Conservation (phyloP, 2,329 filamentous ascomycete species). For the Aureobasidium sp. region DNA sequence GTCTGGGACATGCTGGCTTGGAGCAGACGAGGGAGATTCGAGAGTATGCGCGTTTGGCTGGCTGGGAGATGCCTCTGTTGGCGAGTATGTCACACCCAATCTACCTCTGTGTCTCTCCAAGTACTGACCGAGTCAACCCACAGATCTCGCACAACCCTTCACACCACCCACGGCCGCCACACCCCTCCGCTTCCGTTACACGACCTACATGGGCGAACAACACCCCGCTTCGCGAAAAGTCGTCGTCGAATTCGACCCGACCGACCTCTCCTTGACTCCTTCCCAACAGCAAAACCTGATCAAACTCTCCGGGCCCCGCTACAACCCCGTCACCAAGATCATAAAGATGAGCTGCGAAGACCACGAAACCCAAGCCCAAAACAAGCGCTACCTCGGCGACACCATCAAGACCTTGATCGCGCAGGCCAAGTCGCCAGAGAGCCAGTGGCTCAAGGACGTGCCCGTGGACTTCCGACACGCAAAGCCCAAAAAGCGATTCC, state of each 20-base stretch:
- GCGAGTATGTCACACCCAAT: slow-evolving; percentile 52
- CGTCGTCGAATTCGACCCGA: slow-evolving; percentile 77
- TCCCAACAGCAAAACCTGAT: slow-evolving; percentile 71
- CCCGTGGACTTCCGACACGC: slow-evolving; percentile 86
- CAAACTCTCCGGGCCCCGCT: slow-evolving; percentile 79
- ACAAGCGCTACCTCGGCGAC: slow-evolving; percentile 89
- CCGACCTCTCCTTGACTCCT: slow-evolving; percentile 62
- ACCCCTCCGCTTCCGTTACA: slow-evolving; percentile 90
- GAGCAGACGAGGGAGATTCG: slow-evolving; percentile 82
- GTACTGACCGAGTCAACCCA: slow-evolving; percentile 16
- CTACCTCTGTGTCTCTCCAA: background rate
- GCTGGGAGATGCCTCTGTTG: slow-evolving; percentile 93
- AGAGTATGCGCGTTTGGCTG: slow-evolving; percentile 77
- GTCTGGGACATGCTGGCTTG: slow-evolving; percentile 76
- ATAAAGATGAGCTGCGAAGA: slow-evolving; percentile 83
- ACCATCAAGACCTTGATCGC: slow-evolving; percentile 64
- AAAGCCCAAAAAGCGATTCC: slow-evolving; percentile 57
- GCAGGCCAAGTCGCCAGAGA: slow-evolving; percentile 63
- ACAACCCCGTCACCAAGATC: slow-evolving; percentile 74
- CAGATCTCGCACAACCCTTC: slow-evolving; percentile 80
- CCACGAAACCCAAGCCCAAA: slow-evolving; percentile 83
- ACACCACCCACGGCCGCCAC: slow-evolving; percentile 58
- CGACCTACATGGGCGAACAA: slow-evolving; percentile 87
- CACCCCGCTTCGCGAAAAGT: slow-evolving; percentile 93
- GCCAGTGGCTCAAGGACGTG: slow-evolving; percentile 79